Evolutionary conservation across 2,329 filamentous ascomycete genomes (phyloP), one percentile per base, ranked within the genome.

Genomic region (Aureobasidium lini): DNA sequence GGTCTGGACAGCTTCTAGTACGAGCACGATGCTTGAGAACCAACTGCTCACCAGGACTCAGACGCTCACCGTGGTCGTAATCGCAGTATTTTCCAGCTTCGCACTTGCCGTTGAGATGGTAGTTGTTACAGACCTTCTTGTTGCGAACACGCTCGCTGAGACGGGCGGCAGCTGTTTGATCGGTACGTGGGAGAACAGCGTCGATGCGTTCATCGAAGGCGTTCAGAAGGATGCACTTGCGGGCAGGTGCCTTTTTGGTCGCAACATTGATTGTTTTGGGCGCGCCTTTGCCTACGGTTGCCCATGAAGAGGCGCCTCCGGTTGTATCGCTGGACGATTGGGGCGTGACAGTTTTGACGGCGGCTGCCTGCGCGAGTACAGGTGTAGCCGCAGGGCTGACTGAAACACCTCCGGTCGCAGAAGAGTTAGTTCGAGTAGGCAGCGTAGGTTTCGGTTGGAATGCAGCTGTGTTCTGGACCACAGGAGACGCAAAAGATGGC

Each of bases 1-100:
- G 64, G 15, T 71, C 65, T 31, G 71, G 69, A 61, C 76, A 78
- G 6, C 66, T 65, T 9, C 73, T 65, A 9, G 67, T 71, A n/a
- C 76, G 67, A 2, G 76, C 72, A 60, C 76, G 76, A 59, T 76
- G 73, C 46, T 70, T 71, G 36, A 79, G 64, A 5, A 75, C 74
- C 16, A 72, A 68, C 44, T 70, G 61, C 60, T 77, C 76, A 4
- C 66, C 71, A 2, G 66, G 62, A 1, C 64, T 67, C 18, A 78
- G 65, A 23, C 69, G 71, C 37, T 73, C 71, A 39, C 73, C 73
- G 61, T 78, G 76, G 53, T 70, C 65, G 61, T 76, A 78, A 37
- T 69, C 67, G 63, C 76, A 78, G 57, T 73, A 73, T 10, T 70
- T 66, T 8, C 71, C 73, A n/a, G 72, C 68, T 6, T 65, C 61